Evolutionary conservation across 2,329 filamentous ascomycete genomes (phyloP).

Genomic region (Drechslerella coelobrocha): DNA sequence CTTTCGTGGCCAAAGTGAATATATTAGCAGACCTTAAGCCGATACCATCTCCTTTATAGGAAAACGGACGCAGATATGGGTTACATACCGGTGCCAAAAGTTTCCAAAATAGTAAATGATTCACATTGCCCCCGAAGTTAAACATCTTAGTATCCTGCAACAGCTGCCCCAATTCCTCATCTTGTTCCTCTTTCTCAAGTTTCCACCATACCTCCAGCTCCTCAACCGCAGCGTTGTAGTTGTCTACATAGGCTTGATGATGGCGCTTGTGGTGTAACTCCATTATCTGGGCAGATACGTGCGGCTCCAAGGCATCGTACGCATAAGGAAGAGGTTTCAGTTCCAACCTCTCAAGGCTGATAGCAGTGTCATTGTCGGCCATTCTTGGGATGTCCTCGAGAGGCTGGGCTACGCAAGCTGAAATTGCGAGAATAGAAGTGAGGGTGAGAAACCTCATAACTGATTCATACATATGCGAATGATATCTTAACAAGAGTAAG

Average conservation of each 20-base stretch:
- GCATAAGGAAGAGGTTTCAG: constrained; percentile 34
- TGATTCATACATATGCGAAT: too few relatives aligned
- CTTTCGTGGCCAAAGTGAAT: not conserved
- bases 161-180: constrained; percentile 2
- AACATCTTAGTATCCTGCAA: constrained; percentile 63
- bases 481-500: too few relatives aligned
- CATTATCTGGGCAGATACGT: constrained; percentile 81
- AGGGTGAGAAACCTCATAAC: constrained; percentile 15
- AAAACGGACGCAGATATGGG: not conserved
- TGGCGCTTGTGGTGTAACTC: constrained; percentile 80
- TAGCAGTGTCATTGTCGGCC: constrained; percentile 27
- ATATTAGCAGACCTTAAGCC: not conserved
- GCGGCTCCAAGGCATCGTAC: constrained; percentile 68
- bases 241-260: constrained; percentile 78
- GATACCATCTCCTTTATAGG: not conserved
- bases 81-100: constrained; percentile 72
- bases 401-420: constrained; percentile 15
- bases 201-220: constrained; percentile 55
- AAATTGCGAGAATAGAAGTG: constrained; percentile 3
- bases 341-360: not conserved
- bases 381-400: constrained; percentile 35
- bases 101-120: constrained; percentile 92
- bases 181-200: constrained; percentile 2
- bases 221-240: constrained; percentile 72
- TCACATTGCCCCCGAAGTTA: constrained; percentile 90